Evolutionary conservation across 768 basidiomycete species (phyloP).

Genomic region (Leccinum arenicola): DNA sequence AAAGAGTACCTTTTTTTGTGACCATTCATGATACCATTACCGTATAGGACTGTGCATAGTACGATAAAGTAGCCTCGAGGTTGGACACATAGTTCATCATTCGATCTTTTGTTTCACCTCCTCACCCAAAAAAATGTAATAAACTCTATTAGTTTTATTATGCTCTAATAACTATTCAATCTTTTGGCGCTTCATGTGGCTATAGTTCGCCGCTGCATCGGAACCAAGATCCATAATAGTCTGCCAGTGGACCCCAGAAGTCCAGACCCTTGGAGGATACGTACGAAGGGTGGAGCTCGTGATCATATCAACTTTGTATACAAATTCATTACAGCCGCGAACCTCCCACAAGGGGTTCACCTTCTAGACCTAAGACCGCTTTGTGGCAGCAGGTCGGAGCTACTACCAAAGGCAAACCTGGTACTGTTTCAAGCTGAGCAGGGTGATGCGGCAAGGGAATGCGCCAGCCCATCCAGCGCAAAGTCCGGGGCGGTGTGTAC

Average conservation of each 20-base stretch:
- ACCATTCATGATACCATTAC: slow-evolving; percentile 15
- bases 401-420: background rate
- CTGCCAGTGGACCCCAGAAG: background rate
- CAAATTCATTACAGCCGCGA: background rate
- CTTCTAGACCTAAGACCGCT: background rate
- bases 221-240: background rate
- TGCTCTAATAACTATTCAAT: background rate
- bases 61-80: slow-evolving; percentile 9
- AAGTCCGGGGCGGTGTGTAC: background rate
- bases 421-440: background rate
- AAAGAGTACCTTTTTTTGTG: slow-evolving; percentile 10
- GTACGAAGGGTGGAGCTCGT: background rate
- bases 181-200: background rate
- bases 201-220: background rate
- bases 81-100: slow-evolving; percentile 4
- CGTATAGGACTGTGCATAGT: slow-evolving; percentile 16
- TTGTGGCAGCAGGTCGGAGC: background rate
- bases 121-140: background rate
- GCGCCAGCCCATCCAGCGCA: background rate
- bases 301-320: background rate
- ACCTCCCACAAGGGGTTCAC: background rate
- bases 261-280: background rate
- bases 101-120: background rate
- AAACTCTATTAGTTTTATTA: slow-evolving; percentile 4
- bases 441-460: background rate